A percentile compares a stretch with the other conserved stretches of the same genome.
Evolutionary conservation across 345 rosid species (phyloP).

Genomic region (Lepidium africanum): DNA sequence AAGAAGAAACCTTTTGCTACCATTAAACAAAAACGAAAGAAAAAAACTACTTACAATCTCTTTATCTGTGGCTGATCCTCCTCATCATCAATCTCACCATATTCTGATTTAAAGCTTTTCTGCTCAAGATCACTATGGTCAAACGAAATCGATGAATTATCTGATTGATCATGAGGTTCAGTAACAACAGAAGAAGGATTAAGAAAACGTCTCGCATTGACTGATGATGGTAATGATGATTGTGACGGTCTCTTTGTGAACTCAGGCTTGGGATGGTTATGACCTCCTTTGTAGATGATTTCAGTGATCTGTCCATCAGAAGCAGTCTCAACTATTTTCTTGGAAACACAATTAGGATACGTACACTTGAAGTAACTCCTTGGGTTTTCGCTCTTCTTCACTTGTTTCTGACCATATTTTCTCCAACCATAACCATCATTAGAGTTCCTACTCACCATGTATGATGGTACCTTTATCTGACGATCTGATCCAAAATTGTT

Average conservation of each 20-base stretch:
- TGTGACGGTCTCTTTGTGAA: constrained; percentile 62
- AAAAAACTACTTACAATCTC: constrained; percentile 60
- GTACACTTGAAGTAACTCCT: constrained; percentile 99
- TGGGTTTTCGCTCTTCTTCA: constrained; percentile 94
- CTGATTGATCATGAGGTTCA: constrained; percentile 54
- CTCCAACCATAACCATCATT: constrained; percentile 97
- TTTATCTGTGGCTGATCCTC: constrained; percentile 76
- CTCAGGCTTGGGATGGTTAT: constrained; percentile 93
- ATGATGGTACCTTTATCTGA: constrained; percentile 17
- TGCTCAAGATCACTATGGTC: constrained; percentile 64
- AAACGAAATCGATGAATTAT: constrained; percentile 74
- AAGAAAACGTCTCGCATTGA: constrained; percentile 29
- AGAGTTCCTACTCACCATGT: constrained; percentile 51
- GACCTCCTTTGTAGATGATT: constrained; percentile 90
- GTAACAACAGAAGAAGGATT: constrained; percentile 20
- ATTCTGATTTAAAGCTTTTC: constrained; percentile 51
- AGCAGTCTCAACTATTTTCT: constrained; percentile 90
- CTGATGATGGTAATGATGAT: constrained; percentile 10
- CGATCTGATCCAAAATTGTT: constrained; percentile 21
- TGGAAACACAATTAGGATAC: constrained; percentile 70
- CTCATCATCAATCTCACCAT: constrained; percentile 54
- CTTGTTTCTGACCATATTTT: constrained; percentile 93
- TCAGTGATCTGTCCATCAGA: constrained; percentile 89
- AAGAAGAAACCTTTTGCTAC: not conserved
- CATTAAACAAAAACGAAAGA: not conserved